Evolutionary conservation across 2,329 filamentous ascomycete genomes (phyloP).

Genomic region (Pseudogymnoascus sp.): DNA sequence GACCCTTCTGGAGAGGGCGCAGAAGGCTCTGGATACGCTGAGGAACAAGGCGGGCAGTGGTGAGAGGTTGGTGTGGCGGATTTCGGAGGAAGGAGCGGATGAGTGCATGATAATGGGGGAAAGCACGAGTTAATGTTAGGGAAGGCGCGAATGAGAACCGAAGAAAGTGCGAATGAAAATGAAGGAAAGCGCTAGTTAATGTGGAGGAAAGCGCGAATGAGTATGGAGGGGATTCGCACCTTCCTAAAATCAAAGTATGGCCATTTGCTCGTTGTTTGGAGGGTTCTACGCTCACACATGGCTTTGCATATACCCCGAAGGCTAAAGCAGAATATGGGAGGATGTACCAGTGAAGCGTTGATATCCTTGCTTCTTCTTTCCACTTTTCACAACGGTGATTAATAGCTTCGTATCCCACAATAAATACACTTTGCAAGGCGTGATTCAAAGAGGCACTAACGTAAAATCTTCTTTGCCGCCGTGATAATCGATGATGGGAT

Average conservation of each 20-base stretch:
- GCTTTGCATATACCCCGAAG: background rate
- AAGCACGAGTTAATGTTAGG: background rate
- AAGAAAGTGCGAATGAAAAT: background rate
- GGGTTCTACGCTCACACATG: background rate
- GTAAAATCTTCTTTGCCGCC: background rate
- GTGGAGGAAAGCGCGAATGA: background rate
- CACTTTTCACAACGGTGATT: background rate
- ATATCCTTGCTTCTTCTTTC: background rate
- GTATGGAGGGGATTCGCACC: background rate
- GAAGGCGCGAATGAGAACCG: background rate
- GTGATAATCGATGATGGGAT: background rate
- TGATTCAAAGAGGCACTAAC: background rate
- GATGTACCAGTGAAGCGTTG: background rate
- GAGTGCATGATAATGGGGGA: background rate
- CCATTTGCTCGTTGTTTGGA: background rate
- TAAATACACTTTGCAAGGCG: background rate
- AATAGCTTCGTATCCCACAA: background rate
- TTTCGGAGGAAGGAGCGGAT: slow-evolving; percentile 11
- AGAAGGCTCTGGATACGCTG: slow-evolving; percentile 37
- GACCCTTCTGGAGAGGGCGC: slow-evolving; percentile 28
- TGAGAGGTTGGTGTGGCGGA: slow-evolving; percentile 34
- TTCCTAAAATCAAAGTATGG: background rate
- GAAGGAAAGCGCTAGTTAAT: background rate
- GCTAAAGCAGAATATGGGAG: background rate
- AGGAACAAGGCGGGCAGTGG: slow-evolving; percentile 38